Evolutionary conservation across 371 early-diverging fungal genomes (phyloP).

Genomic region (Blastocladiella emersonii): DNA sequence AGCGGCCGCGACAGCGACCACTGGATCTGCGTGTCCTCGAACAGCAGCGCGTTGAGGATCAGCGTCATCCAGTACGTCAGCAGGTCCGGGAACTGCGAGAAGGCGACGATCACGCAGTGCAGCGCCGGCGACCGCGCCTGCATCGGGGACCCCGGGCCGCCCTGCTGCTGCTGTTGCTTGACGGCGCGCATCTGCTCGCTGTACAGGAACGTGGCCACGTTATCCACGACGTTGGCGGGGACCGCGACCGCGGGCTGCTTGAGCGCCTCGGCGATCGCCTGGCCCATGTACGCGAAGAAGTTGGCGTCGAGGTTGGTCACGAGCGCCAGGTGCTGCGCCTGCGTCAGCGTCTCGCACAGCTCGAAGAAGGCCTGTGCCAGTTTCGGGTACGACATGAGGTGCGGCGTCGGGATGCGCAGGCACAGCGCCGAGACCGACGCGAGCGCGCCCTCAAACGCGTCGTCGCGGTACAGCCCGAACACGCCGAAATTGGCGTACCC

Average conservation of each 20-base stretch:
- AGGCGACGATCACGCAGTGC: conserved; percentile 1
- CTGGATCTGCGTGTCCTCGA: conserved; percentile 63
- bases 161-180: conserved; percentile 11
- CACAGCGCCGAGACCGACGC: conserved; percentile 53
- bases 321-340: not conserved
- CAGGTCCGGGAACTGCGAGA: conserved; percentile 10
- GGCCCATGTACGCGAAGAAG: conserved; percentile 25
- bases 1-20: conserved; percentile 75
- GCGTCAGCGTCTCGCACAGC: conserved; percentile 44
- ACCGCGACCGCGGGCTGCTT: conserved; percentile 39
- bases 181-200: conserved; percentile 32
- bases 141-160: not conserved
- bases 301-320: conserved; percentile 14
- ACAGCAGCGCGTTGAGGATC: conserved; percentile 54
- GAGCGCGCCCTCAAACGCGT: conserved; percentile 58
- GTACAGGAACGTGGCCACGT: conserved; percentile 52
- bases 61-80: conserved; percentile 44
- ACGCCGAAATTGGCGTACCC: conserved; percentile 82
- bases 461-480: conserved; percentile 78
- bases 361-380: conserved; percentile 39
- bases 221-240: conserved; percentile 58
- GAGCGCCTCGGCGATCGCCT: conserved; percentile 28
- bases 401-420: conserved; percentile 49
- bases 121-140: not conserved
- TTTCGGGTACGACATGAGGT: conserved; percentile 59